Evolutionary conservation across 1,139 yeast genomes (phyloP).

Genomic region (Protomyces gravidus): DNA sequence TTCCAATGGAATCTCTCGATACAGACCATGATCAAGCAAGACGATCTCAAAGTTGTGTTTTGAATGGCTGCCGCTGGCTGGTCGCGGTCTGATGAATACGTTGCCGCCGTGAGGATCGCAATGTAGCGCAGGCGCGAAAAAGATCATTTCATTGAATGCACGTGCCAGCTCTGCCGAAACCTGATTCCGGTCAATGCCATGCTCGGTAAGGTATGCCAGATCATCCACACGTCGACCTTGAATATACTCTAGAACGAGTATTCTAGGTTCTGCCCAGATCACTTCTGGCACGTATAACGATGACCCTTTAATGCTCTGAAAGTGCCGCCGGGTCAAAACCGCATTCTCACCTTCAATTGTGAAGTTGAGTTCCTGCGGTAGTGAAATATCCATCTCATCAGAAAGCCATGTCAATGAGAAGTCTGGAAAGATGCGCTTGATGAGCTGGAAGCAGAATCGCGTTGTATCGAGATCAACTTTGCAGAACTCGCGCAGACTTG

Average conservation of each 20-base stretch:
- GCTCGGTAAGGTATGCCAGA: constrained; percentile 54
- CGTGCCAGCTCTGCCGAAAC: constrained; percentile 84
- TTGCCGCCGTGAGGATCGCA: constrained; percentile 99
- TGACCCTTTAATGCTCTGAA: constrained; percentile 55
- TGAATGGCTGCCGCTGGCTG: constrained; percentile 37
- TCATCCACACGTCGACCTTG: constrained; percentile 82
- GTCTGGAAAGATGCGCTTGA: constrained; percentile 81
- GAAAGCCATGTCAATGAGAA: constrained; percentile 92
- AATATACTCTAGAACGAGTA: constrained; percentile 80
- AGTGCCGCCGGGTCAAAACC: constrained; percentile 59
- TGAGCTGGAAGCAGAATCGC: constrained; percentile 64
- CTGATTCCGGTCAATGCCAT: constrained; percentile 67
- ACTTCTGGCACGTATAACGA: constrained; percentile 77
- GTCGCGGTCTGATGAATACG: constrained; percentile 41
- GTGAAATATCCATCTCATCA: constrained; percentile 80
- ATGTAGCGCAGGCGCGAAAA: constrained; percentile 83
- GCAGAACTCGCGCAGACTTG: constrained; percentile 76
- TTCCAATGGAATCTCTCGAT: constrained; percentile 72
- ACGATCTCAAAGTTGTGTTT: constrained; percentile 85
- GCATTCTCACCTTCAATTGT: constrained; percentile 83
- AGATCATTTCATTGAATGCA: constrained; percentile 89
- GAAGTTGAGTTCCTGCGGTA: constrained; percentile 84
- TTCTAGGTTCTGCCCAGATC: constrained; percentile 60
- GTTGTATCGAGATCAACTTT: constrained; percentile 84
- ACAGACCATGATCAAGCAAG: constrained; percentile 90